Evolutionary conservation across 1,284 basidiomycete genomes (phyloP).

Genomic region (Pterulicium gracile): DNA sequence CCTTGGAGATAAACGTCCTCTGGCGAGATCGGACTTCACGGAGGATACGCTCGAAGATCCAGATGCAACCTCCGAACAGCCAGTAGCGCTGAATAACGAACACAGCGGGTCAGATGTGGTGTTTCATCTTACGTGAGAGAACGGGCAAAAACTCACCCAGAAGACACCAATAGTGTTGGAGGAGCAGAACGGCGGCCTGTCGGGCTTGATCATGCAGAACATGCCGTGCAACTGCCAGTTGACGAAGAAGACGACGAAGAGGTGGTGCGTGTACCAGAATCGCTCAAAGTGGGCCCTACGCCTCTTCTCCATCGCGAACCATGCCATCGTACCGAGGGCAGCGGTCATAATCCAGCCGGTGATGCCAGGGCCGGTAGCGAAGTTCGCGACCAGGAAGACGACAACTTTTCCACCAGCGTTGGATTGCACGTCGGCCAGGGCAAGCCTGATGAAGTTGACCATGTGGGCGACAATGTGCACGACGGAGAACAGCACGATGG

Average conservation of each 20-base stretch:
- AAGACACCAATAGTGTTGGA: slow-evolving; percentile 82
- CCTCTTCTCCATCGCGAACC: slow-evolving; percentile 71
- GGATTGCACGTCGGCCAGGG: slow-evolving; percentile 41
- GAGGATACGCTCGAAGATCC: slow-evolving; percentile 75
- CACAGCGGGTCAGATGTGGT: background rate
- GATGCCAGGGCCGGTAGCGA: slow-evolving; percentile 77
- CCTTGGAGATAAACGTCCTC: slow-evolving; percentile 82
- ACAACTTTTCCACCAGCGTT: slow-evolving; percentile 43
- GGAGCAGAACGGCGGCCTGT: slow-evolving; percentile 76
- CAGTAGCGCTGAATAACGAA: slow-evolving; percentile 58
- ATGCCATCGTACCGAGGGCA: slow-evolving; percentile 67
- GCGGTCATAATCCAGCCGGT: slow-evolving; percentile 89
- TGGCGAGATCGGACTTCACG: slow-evolving; percentile 84
- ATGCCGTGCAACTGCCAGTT: slow-evolving; percentile 88
- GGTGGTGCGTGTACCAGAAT: slow-evolving; percentile 86
- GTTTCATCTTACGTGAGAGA: too few relatives aligned
- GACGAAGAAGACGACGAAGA: slow-evolving; percentile 86
- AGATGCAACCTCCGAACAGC: slow-evolving; percentile 79
- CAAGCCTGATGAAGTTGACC: slow-evolving; percentile 70
- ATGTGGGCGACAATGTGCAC: slow-evolving; percentile 73
- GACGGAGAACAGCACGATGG: slow-evolving; percentile 63
- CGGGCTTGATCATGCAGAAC: slow-evolving; percentile 93
- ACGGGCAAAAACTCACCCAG: slow-evolving; percentile 54
- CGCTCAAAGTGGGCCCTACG: slow-evolving; percentile 66
- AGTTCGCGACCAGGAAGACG: slow-evolving; percentile 70